Percentiles rank a stretch among this genome's conserved stretches.
These are phyloP conservation scores for Candida nitratophila DNA, from an alignment of 805 yeast genomes.

Conservation along the genomic window DNA sequence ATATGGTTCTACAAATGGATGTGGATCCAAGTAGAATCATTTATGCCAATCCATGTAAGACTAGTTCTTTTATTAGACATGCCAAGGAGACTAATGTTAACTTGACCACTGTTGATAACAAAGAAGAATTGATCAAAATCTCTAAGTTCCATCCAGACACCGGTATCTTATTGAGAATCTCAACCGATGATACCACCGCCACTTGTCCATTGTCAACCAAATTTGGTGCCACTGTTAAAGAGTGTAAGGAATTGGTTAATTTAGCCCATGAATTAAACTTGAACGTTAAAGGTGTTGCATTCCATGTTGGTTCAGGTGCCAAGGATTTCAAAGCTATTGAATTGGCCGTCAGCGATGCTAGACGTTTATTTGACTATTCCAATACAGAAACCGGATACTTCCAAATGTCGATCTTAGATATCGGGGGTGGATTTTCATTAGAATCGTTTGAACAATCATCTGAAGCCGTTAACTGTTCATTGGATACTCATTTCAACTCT, in stretches of 20 bases:
- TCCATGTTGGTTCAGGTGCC: slow-evolving; percentile 95
- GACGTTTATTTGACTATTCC: slow-evolving; percentile 58
- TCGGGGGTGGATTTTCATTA: slow-evolving; percentile 89
- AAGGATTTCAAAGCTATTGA: slow-evolving; percentile 58
- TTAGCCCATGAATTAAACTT: slow-evolving; percentile 57
- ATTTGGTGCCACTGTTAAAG: slow-evolving; percentile 69
- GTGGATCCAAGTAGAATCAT: slow-evolving; percentile 61
- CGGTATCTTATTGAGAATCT: slow-evolving; percentile 67
- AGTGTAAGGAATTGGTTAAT: slow-evolving; percentile 48
- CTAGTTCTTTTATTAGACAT: slow-evolving; percentile 70
- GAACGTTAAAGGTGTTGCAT: slow-evolving; percentile 77
- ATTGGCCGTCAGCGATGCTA: slow-evolving; percentile 69
- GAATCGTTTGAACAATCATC: slow-evolving; percentile 55
- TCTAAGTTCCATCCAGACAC: slow-evolving; percentile 61
- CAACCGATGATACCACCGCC: slow-evolving; percentile 85
- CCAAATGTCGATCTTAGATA: slow-evolving; percentile 55
- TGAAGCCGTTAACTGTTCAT: slow-evolving; percentile 43
- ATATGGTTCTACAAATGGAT: slow-evolving; percentile 53
- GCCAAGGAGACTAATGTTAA: slow-evolving; percentile 52
- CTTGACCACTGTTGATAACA: slow-evolving; percentile 85
- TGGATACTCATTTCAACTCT: slow-evolving; percentile 56
- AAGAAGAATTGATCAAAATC: slow-evolving; percentile 75
- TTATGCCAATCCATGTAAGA: slow-evolving; percentile 93
- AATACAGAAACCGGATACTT: slow-evolving; percentile 31
- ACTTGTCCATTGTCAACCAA: slow-evolving; percentile 82